Evolutionary conservation across 129 eudicot species (phyloP), one percentile per base, ranked within the genome.

Genomic region (Lonicera japonica): DNA sequence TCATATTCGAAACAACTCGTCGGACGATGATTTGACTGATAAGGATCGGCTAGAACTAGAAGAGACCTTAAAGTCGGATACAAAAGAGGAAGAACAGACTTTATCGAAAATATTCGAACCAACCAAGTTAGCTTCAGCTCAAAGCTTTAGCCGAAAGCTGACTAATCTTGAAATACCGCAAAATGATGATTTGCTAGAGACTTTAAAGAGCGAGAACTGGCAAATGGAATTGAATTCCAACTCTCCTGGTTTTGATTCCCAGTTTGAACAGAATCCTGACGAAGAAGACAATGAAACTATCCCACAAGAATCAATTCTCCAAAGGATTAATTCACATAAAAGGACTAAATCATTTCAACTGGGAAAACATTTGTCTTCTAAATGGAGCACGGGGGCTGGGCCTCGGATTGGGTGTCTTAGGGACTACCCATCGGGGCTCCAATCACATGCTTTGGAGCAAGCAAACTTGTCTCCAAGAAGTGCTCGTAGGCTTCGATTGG

Each of bases 341-440:
- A 81, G 64, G 55, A 69, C 65, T 51, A 75, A 72, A 22, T 94
- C 99, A 6, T 92, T 53, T 72, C 96, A 92, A 64, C 64, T 92
- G 62, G 98, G 98, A 4, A 74, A 86, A 41, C 95, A 92, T 25
- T 76, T 92, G 12, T 84, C 96, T 3, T 87, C 88, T 73, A 85
- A 78, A 77, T 94, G 99, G 99, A 85, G 89, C 64, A 88, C 99
- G 1, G 99, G 99, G 41, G 99, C 95, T n/a, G 99, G 99, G 53
- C 99, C 99, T 5, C 71, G 96, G 8, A 94, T 94, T 8, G 95
- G 99, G 17, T 94, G 95, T 25, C 48, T 94, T 64, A 74, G 96
- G 67, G 99, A 88, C 63, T 94, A 94, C 66, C 99, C 99, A 0
- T 67, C 87, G 1, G 84, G 77, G 71, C 89, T 94, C 43, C 96